Conservation (phyloP, 2,329 filamentous ascomycete genomes). For the Xylariomycetidae sp. region DNA sequence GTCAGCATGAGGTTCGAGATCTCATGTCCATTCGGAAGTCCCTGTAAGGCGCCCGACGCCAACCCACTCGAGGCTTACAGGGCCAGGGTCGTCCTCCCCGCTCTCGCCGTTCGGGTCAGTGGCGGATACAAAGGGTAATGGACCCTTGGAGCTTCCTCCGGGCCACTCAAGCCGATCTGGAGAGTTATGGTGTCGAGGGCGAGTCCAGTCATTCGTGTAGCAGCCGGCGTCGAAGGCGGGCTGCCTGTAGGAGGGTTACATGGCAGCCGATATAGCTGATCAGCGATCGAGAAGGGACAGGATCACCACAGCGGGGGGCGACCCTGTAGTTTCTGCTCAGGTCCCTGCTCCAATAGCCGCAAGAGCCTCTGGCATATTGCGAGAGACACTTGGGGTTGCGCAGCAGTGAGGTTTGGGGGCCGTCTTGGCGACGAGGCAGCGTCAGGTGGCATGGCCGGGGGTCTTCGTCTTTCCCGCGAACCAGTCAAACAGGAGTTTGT, state of each 20-base stretch:
- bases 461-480: no score
- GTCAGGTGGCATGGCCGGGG: no score
- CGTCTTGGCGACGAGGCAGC: no score
- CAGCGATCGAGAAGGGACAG: not conserved
- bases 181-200: not conserved
- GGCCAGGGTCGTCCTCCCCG: not conserved
- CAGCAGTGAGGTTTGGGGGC: no score
- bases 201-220: slow-evolving; percentile 1
- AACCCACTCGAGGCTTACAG: no score
- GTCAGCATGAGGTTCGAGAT: no score
- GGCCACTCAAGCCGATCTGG: not conserved
- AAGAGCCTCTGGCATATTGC: no score
- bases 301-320: not conserved
- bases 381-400: no score
- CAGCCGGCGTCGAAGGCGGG: not conserved
- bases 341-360: no score
- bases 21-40: no score
- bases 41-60: no score
- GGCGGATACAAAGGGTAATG: not conserved
- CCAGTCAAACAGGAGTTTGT: no score
- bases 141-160: not conserved
- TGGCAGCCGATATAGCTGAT: slow-evolving; percentile 8
- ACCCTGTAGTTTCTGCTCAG: not conserved
- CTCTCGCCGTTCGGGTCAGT: not conserved
- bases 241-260: slow-evolving; percentile 6